phyloP scores from a whole-genome alignment of 306 rosid species.

The Pyrus betulifolia region DNA sequence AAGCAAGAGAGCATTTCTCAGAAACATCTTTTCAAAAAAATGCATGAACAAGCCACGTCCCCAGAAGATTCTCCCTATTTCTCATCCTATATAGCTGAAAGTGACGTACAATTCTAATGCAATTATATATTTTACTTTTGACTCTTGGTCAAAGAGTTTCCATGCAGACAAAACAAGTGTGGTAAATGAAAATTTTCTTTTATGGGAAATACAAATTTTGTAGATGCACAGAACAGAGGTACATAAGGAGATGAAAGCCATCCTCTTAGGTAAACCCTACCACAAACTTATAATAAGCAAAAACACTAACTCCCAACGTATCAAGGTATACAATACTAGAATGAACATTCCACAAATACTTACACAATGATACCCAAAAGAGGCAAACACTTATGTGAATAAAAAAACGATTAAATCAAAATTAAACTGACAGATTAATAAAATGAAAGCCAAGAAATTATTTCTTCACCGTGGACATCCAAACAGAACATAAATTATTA shows the following conservation, averaged over 20 bases:
- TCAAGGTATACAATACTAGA: not conserved
- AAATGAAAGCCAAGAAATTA: not conserved
- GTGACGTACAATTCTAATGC: not conserved
- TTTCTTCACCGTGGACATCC: not conserved
- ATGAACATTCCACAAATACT: not conserved
- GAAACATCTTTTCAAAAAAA: not conserved
- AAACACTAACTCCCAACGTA: not conserved
- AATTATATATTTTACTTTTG: not conserved
- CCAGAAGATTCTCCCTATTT: not conserved
- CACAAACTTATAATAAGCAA: not conserved
- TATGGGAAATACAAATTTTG: not conserved
- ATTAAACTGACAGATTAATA: not conserved
- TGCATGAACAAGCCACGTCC: not conserved
- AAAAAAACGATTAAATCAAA: not conserved
- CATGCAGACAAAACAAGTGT: not conserved
- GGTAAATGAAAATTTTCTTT: not conserved
- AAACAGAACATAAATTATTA: conserved; percentile 7
- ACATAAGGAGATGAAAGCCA: not conserved
- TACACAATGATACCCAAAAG: not conserved
- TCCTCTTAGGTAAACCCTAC: not conserved
- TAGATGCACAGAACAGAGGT: not conserved
- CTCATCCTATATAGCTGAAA: not conserved
- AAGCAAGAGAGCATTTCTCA: not conserved
- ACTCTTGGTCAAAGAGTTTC: not conserved
- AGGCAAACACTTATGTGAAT: not conserved